Base-by-base conservation (phyloP, 352 stramenopile species). In the Phytophthora tentaculata region DNA sequence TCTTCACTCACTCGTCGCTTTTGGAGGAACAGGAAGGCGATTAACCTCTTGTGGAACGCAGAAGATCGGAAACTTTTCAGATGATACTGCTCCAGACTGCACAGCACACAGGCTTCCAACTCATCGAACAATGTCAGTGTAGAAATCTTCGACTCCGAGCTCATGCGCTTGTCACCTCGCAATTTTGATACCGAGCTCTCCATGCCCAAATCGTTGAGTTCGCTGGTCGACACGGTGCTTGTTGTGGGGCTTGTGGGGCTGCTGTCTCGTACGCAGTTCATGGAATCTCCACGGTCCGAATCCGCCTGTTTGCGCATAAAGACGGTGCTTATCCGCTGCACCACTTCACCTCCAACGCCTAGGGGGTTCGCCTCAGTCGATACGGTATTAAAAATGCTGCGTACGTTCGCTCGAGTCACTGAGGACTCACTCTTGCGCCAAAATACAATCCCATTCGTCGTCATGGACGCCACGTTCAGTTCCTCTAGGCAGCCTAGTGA, bases 11-110 rank as follows among this genome's bases (percentile, higher is more conserved):
- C 88, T 44, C 80, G 84, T 32, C 87, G 81, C 66, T 97, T 94
- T 75, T 96, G 85, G 54, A 98, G 75, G 67, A 89, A 98, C 32
- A 98, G 65, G 66, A 98, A 98, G n/a, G 92, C 84, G 23, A 97
- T 67, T 12, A 98, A 64, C 19, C 90, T 91, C 1, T 77, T 83
- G 74, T 97, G 88, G 52, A 96, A 86, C 20, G 86, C 66, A 16
- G 89, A 97, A 12, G 67, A 65, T 44, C 86, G 77, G 71, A 98
- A 98, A 41, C 81, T 75, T 29, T 90, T 82, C 23, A 93, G 53
- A 28, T 92, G 83, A 22, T 76, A 71, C 41, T 84, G 72, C 65
- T 92, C 84, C 23, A 94, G 61, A 52, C 77, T 87, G 48, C 77
- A 89, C 2, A 94, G 63, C 22, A 92, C 86, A 20, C 81, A 92